Percentiles rank a stretch among this genome's conserved stretches.
phyloP scores from a whole-genome alignment of 306 rosid species.

The Macrotyloma uniflorum region DNA sequence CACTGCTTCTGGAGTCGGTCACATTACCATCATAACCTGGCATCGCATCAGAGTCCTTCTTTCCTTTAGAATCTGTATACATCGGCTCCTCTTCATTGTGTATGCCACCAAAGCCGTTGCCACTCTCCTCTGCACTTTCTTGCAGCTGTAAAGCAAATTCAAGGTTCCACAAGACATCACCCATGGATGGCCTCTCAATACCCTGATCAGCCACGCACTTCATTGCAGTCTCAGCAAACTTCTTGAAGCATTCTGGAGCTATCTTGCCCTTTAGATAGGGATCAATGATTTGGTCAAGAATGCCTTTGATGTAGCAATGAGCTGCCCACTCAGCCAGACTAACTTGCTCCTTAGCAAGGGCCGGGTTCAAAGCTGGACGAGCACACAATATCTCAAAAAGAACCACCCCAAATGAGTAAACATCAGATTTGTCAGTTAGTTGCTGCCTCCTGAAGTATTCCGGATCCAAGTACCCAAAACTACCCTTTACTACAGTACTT shows the following conservation, averaged over 20 bases:
- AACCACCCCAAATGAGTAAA: constrained; percentile 97
- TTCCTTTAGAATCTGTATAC: constrained; percentile 56
- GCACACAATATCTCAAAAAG: constrained; percentile 93
- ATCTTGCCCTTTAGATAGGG: constrained; percentile 92
- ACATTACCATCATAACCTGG: constrained; percentile 63
- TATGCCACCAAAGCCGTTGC: constrained; percentile 52
- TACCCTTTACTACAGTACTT: constrained; percentile 98
- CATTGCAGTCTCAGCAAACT: constrained; percentile 97
- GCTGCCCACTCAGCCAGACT: constrained; percentile 99
- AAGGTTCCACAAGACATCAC: constrained; percentile 98
- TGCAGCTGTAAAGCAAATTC: constrained; percentile 99
- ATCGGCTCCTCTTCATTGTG: constrained; percentile 63
- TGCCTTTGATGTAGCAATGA: constrained; percentile 92
- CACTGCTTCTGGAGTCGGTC: constrained; percentile 89
- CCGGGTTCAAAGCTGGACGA: constrained; percentile 94
- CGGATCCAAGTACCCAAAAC: constrained; percentile 98
- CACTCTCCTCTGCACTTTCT: constrained; percentile 96
- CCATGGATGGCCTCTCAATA: constrained; percentile 98
- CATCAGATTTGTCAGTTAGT: constrained; percentile 95
- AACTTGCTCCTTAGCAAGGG: constrained; percentile 95
- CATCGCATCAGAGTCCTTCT: constrained; percentile 62
- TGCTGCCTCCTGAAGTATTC: constrained; percentile 99
- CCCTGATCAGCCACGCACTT: constrained; percentile 96
- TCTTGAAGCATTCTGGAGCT: constrained; percentile 89
- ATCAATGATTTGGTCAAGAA: constrained; percentile 78